A percentile compares a stretch with the other conserved stretches of the same genome.
Conservation (phyloP, 2,329 filamentous ascomycete species). For the Diplodia mutila region DNA sequence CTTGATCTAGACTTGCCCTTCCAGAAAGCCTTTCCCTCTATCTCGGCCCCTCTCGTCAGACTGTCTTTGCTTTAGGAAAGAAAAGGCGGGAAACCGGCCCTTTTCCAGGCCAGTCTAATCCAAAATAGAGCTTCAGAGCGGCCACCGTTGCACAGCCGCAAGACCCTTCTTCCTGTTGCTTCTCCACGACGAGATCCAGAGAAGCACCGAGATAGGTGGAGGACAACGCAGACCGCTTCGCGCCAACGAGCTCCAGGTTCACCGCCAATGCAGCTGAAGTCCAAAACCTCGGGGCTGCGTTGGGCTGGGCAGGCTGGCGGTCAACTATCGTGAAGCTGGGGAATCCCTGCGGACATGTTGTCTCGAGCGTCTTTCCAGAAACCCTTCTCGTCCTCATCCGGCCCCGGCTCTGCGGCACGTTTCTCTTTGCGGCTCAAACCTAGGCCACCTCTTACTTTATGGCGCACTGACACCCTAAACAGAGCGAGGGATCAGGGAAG, state of each 20-base stretch:
- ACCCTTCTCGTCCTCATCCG: no score
- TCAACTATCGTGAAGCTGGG: not conserved
- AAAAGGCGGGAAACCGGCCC: not conserved
- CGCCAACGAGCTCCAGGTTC: constrained; percentile 1
- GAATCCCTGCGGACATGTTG: constrained; percentile 5
- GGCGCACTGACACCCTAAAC: not conserved
- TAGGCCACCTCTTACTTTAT: not conserved
- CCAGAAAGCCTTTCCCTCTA: not conserved
- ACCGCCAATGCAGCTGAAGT: not conserved
- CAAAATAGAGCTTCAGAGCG: constrained; percentile 3
- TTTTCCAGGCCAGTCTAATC: not conserved
- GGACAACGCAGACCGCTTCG: constrained; percentile 4
- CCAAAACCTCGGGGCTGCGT: not conserved
- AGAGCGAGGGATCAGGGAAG: constrained; percentile 3
- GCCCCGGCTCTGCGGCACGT: not conserved
- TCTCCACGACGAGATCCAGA: not conserved
- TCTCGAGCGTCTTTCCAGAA: constrained; percentile 4
- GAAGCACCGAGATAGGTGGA: constrained; percentile 11
- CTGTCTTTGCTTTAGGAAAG: not conserved
- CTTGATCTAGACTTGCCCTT: not conserved
- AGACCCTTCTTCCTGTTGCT: not conserved
- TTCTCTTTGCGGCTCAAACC: not conserved
- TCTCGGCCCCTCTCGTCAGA: not conserved
- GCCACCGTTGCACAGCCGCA: constrained; percentile 14
- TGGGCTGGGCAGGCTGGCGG: not conserved